phyloP scores from a whole-genome alignment of 768 basidiomycete species.

The Coprinopsis cinerea region DNA sequence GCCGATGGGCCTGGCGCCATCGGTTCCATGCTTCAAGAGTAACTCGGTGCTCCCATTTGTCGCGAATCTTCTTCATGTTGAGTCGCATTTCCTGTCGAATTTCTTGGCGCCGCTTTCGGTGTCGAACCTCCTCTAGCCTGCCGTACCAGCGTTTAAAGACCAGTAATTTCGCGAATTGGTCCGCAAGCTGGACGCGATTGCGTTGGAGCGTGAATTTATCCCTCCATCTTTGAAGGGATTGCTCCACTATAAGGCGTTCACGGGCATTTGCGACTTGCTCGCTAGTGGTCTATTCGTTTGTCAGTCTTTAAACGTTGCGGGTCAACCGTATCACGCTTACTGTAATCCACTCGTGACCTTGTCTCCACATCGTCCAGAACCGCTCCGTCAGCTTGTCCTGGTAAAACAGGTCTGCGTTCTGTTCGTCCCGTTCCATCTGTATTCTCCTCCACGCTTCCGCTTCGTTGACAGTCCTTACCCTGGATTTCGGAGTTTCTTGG shows the following conservation, averaged over 20 bases:
- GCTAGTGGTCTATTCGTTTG: slow-evolving; percentile 75
- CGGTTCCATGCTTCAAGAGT: slow-evolving; percentile 54
- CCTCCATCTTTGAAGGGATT: slow-evolving; percentile 59
- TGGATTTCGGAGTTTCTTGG: slow-evolving; percentile 23
- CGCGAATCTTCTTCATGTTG: slow-evolving; percentile 59
- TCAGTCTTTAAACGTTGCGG: too few relatives aligned
- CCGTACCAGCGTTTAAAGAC: slow-evolving; percentile 48
- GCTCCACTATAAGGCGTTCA: slow-evolving; percentile 56
- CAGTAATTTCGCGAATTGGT: slow-evolving; percentile 36
- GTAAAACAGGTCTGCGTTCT: slow-evolving; percentile 64
- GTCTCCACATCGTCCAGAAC: slow-evolving; percentile 73
- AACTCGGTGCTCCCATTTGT: slow-evolving; percentile 47
- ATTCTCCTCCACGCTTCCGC: slow-evolving; percentile 79
- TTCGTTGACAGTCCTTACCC: slow-evolving; percentile 54
- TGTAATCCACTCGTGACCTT: slow-evolving; percentile 64
- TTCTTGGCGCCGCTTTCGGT: slow-evolving; percentile 32
- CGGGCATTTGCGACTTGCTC: slow-evolving; percentile 66
- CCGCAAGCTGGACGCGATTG: slow-evolving; percentile 37
- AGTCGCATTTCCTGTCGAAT: slow-evolving; percentile 69
- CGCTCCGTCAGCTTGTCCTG: slow-evolving; percentile 57
- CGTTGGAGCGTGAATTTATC: slow-evolving; percentile 28
- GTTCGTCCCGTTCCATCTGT: slow-evolving; percentile 61
- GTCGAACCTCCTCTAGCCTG: slow-evolving; percentile 42
- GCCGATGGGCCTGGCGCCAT: slow-evolving; percentile 59
- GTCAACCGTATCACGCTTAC: slow-evolving; percentile 56